phyloP scores from a whole-genome alignment of 2,329 filamentous ascomycete genomes.

The Didymosphaeria variabile region DNA sequence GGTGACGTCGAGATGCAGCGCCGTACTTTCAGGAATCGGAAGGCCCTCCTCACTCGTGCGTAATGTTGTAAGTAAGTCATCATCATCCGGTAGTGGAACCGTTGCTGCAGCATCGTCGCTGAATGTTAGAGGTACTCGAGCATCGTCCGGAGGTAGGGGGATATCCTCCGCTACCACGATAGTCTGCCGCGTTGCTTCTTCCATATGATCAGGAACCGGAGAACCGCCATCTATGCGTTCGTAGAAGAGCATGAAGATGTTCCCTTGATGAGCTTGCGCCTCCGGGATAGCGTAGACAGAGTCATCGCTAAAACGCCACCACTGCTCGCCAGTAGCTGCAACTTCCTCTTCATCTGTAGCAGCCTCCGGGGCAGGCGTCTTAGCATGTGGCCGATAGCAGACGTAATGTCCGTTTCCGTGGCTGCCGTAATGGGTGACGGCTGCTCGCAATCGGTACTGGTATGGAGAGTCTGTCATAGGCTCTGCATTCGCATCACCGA shows the following conservation, averaged over 20 bases:
- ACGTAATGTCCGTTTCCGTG: slow-evolving; percentile 98
- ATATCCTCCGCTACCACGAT: slow-evolving; percentile 21
- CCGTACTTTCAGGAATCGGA: not conserved
- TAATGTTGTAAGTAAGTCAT: slow-evolving; percentile 19
- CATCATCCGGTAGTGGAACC: slow-evolving; percentile 33
- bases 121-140: not conserved
- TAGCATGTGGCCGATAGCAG: slow-evolving; percentile 79
- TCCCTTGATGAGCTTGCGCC: slow-evolving; percentile 75
- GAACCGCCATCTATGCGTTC: slow-evolving; percentile 67
- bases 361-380: slow-evolving; percentile 5
- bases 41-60: not conserved
- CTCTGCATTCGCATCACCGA: slow-evolving; percentile 62
- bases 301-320: slow-evolving; percentile 94
- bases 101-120: slow-evolving; percentile 22
- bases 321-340: slow-evolving; percentile 59
- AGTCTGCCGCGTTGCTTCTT: not conserved
- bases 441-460: slow-evolving; percentile 80
- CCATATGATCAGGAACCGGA: not conserved
- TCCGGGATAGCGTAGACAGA: slow-evolving; percentile 79
- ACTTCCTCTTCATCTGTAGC: slow-evolving; percentile 33
- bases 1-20: not conserved
- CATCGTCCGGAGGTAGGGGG: slow-evolving; percentile 30
- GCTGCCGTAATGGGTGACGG: slow-evolving; percentile 86
- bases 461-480: slow-evolving; percentile 46
- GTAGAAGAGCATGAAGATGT: slow-evolving; percentile 98